Base-by-base conservation (phyloP, 2,329 filamentous ascomycete genomes). In the Fusarium armeniacum region DNA sequence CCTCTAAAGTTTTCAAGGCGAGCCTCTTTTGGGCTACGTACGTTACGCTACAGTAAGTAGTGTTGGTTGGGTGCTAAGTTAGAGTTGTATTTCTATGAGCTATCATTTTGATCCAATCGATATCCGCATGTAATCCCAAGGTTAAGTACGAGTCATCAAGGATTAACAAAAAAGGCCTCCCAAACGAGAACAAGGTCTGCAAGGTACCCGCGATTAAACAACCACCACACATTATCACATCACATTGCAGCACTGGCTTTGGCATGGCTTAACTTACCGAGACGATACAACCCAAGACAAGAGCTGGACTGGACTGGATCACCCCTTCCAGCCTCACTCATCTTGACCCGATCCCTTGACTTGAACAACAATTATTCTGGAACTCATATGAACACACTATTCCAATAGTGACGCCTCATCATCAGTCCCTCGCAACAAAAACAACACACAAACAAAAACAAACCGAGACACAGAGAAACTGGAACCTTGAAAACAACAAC, bases 191-290 rank as follows among this genome's bases (percentile, higher is more conserved):
- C 63, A 70, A 53, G 50, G 55, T 58, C 71, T 73, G 71, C 71
- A 73, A 73, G 71, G 71, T 73, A 73, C 71, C 71, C 71, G 71
- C 71, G 63, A 55, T 62, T 64, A 50, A 67, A 69, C 51, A 61
- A 50, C 49, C 35, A 54, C 20, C 47, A 40, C 38, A 44, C 55
- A 62, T 56, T 46, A 30, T 46, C 54, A 36, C 40, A 51, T 57
- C 54, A 60, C 57, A 38, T 40, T 60, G 44, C 44, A 36, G 44
- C 44, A 36, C 44, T 44, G 38, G 24, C 49, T 52, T 15, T 52
- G 28, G n/a, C 26, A 32, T 33, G 44, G 44, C 44, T 32, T 46
- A 13, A 32, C 28, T 51, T 20, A 28, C 22, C 30, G 35, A 60
- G 20, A 26, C 43, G 33, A 30, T 46, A 36, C 50, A 55, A 40